Evolutionary conservation across 345 rosid species (phyloP).

Genomic region (Gossypium sturtianum): DNA sequence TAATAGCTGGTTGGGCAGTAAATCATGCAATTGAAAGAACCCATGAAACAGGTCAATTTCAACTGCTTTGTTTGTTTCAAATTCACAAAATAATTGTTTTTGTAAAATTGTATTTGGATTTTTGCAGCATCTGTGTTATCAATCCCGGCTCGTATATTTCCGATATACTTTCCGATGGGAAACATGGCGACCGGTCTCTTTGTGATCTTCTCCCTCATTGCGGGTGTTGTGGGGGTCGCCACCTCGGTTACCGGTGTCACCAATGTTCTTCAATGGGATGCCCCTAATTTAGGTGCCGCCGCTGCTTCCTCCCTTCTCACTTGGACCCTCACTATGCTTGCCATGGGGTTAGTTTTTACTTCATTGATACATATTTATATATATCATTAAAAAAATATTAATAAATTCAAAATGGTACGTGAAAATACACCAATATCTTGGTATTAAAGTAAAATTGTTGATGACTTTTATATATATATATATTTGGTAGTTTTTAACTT

Average conservation of each 20-base stretch:
- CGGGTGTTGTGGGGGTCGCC: slow-evolving; percentile 71
- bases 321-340: slow-evolving; percentile 64
- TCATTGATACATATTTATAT: not conserved
- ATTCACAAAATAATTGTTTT: not conserved
- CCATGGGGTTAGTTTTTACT: slow-evolving; percentile 57
- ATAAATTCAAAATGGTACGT: too few species aligned
- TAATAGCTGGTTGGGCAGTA: slow-evolving; percentile 68
- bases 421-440: too few species aligned
- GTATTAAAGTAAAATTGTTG: too few species aligned
- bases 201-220: slow-evolving; percentile 60
- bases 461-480: too few species aligned
- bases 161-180: slow-evolving; percentile 76
- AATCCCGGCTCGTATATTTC: slow-evolving; percentile 70
- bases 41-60: slow-evolving; percentile 51
- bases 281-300: slow-evolving; percentile 54
- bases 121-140: slow-evolving; percentile 60
- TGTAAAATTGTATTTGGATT: not conserved
- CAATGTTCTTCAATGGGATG: slow-evolving; percentile 40
- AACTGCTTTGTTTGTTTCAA: not conserved
- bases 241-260: slow-evolving; percentile 55
- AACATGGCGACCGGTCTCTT: slow-evolving; percentile 83
- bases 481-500: too few species aligned
- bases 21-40: slow-evolving; percentile 64
- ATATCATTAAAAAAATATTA: too few species aligned
- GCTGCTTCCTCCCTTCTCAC: slow-evolving; percentile 60